Conservation (phyloP, 2,329 filamentous ascomycete genomes). For the Cryphonectria parasitica region DNA sequence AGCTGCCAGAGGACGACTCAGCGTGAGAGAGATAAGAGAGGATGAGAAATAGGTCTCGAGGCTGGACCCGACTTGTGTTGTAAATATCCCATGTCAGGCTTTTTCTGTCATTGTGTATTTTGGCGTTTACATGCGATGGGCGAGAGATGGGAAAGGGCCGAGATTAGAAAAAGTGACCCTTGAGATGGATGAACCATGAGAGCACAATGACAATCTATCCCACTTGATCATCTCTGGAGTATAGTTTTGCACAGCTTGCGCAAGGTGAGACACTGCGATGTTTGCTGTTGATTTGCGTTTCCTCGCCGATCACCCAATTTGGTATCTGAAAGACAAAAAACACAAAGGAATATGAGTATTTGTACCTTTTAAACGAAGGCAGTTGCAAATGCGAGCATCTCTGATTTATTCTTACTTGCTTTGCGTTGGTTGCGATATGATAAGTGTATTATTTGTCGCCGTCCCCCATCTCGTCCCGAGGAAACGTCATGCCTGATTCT, state of each 20-base stretch:
- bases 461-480: neutral
- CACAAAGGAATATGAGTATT: neutral
- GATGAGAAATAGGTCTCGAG: neutral
- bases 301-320: no score
- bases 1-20: slow-evolving; percentile 62
- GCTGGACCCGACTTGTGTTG: neutral
- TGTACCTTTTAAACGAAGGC: no score
- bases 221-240: neutral
- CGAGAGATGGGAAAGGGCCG: neutral
- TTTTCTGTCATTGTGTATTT: neutral
- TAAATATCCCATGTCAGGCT: neutral
- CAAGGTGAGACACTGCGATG: no score
- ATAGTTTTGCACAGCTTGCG: neutral
- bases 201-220: neutral
- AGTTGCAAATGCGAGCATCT: neutral
- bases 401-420: neutral
- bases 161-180: neutral
- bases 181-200: neutral
- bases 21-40: neutral
- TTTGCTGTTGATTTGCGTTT: no score
- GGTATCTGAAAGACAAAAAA: neutral
- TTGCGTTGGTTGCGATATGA: neutral
- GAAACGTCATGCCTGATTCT: neutral
- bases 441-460: neutral
- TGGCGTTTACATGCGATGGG: slow-evolving; percentile 1